phyloP scores from a whole-genome alignment of 176 grass and related monocot genomes.

The Zoysia japonica region DNA sequence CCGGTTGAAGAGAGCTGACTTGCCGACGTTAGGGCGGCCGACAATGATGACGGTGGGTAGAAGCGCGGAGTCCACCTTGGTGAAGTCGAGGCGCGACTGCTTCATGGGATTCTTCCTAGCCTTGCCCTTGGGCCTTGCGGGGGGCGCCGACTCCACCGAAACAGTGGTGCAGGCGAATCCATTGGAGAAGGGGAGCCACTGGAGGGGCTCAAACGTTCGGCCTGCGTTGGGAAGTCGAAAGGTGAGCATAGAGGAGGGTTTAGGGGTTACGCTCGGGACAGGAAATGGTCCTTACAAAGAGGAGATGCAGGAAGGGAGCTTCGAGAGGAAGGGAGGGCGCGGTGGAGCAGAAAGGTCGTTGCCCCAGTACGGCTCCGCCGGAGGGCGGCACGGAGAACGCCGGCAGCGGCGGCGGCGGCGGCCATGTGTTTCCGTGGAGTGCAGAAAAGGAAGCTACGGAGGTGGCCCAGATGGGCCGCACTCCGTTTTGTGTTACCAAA shows the following conservation, averaged over 20 bases:
- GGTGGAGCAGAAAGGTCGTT: conserved; percentile 1
- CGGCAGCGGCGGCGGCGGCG: conserved; percentile 12
- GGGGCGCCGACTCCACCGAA: not conserved
- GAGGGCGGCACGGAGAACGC: conserved; percentile 36
- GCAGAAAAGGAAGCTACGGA: not conserved
- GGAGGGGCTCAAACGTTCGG: conserved; percentile 16
- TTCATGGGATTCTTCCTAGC: conserved; percentile 63
- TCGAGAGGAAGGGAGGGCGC: not conserved
- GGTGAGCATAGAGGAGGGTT: conserved; percentile 34
- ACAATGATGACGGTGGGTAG: conserved; percentile 95
- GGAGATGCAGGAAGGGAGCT: not conserved
- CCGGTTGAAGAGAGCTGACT: conserved; percentile 96
- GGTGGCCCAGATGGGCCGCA: conserved; percentile 10
- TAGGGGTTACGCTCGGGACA: not conserved
- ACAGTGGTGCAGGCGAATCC: conserved; percentile 17
- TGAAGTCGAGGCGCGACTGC: conserved; percentile 83
- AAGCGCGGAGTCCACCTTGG: conserved; percentile 68
- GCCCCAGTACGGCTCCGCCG: conserved; percentile 27
- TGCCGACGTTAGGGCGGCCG: conserved; percentile 91
- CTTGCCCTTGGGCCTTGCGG: conserved; percentile 44
- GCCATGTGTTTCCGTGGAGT: conserved; percentile 17
- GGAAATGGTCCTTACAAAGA: conserved; percentile 23
- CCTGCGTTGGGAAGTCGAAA: conserved; percentile 21
- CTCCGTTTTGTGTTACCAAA: not conserved
- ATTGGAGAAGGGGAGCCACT: not conserved